Conservation (phyloP, 768 basidiomycete genomes). For the Hortiboletus flavorubellus region DNA sequence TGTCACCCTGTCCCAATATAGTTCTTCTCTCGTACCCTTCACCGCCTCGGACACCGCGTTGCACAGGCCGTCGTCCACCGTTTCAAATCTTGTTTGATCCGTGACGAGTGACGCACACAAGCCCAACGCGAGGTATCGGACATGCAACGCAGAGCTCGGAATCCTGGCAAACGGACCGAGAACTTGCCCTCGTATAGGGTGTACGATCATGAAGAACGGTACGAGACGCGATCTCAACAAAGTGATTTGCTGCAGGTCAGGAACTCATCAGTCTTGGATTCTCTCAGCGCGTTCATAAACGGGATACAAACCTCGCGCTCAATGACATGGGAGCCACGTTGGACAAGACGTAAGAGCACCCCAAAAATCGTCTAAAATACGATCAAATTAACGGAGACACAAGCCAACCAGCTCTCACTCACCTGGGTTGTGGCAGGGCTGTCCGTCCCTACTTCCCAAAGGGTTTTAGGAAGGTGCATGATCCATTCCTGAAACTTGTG, state of each 20-base stretch:
- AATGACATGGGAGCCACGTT: conserved; percentile 49
- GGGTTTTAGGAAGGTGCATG: conserved; percentile 65
- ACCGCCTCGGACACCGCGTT: conserved; percentile 28
- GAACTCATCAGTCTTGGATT: conserved; percentile 6
- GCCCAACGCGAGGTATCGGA: conserved; percentile 64
- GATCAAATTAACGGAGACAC: conserved; percentile 4
- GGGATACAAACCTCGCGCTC: conserved; percentile 40
- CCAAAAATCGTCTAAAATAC: conserved; percentile 49
- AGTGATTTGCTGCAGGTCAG: conserved; percentile 41
- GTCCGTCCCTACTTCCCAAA: conserved; percentile 79
- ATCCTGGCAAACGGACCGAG: conserved; percentile 77
- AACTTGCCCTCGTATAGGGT: conserved; percentile 70
- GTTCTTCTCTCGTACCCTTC: conserved; percentile 25
- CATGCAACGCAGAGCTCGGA: conserved; percentile 33
- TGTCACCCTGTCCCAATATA: conserved; percentile 35
- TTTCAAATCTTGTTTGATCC: conserved; percentile 11
- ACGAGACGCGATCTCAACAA: conserved; percentile 57
- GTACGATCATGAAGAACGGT: conserved; percentile 78
- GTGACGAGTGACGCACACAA: conserved; percentile 40
- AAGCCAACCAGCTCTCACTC: conserved; percentile 8
- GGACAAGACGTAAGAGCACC: conserved; percentile 59
- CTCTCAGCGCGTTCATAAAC: background rate
- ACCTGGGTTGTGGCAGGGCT: conserved; percentile 64
- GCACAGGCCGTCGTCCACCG: conserved; percentile 16
- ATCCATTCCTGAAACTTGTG: conserved; percentile 61